Evolutionary conservation across 2,329 filamentous ascomycete species (phyloP).

Genomic region (Sporothrix euskadiensis): DNA sequence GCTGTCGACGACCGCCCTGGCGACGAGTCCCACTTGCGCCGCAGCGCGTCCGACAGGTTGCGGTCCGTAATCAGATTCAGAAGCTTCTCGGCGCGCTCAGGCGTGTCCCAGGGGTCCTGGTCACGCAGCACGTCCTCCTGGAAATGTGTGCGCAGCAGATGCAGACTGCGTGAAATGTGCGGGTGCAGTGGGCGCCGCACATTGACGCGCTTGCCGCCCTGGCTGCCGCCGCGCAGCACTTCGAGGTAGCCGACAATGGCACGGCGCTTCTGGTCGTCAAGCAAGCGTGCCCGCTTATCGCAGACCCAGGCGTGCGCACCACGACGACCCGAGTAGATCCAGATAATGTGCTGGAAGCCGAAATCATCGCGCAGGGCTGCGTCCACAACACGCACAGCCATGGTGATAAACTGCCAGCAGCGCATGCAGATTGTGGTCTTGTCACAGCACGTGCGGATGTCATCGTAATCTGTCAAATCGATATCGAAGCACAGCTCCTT

Average conservation of each 20-base stretch:
- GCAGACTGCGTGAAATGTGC: slow-evolving; percentile 83
- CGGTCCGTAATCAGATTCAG: slow-evolving; percentile 83
- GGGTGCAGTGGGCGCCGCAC: slow-evolving; percentile 83
- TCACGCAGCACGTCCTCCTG: slow-evolving; percentile 75
- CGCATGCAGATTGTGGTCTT: slow-evolving; percentile 91
- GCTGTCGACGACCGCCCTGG: slow-evolving; percentile 72
- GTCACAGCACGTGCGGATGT: slow-evolving; percentile 90
- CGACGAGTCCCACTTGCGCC: slow-evolving; percentile 86
- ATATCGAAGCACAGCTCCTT: slow-evolving; percentile 99
- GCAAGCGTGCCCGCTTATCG: slow-evolving; percentile 77
- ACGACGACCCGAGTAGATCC: slow-evolving; percentile 96
- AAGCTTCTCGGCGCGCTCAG: slow-evolving; percentile 72
- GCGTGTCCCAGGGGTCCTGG: slow-evolving; percentile 80
- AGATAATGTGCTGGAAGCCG: slow-evolving; percentile 93
- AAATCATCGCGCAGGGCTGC: slow-evolving; percentile 87
- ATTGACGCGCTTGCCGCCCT: slow-evolving; percentile 85
- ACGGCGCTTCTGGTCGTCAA: slow-evolving; percentile 83
- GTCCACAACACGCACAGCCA: slow-evolving; percentile 95
- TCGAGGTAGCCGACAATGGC: slow-evolving; percentile 90
- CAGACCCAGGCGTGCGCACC: slow-evolving; percentile 98
- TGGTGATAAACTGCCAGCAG: slow-evolving; percentile 97
- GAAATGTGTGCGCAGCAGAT: slow-evolving; percentile 82
- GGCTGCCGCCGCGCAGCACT: slow-evolving; percentile 80
- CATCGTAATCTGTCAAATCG: slow-evolving; percentile 98
- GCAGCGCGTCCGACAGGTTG: slow-evolving; percentile 72